Conservation (phyloP, 1,139 yeast species). For the Suhomyces taliae region DNA sequence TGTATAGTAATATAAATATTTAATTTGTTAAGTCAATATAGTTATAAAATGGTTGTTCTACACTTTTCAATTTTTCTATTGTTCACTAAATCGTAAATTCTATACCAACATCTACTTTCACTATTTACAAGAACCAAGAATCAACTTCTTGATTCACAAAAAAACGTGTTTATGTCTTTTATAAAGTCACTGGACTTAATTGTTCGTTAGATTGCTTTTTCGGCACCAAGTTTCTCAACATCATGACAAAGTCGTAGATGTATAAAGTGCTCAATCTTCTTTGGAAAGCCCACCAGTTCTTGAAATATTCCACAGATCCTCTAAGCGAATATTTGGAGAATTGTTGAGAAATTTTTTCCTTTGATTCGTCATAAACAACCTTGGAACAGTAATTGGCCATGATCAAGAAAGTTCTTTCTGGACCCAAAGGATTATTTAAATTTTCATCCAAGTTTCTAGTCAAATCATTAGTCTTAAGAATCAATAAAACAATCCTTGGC, state of each 20-base stretch:
- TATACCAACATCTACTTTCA: background rate
- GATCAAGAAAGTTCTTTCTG: slow-evolving; percentile 82
- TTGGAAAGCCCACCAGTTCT: slow-evolving; percentile 45
- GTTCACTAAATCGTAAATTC: no score
- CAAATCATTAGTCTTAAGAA: slow-evolving; percentile 90
- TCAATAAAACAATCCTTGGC: slow-evolving; percentile 82
- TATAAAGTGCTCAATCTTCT: slow-evolving; percentile 53
- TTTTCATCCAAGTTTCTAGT: slow-evolving; percentile 86
- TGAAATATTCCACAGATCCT: slow-evolving; percentile 36
- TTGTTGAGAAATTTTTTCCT: slow-evolving; percentile 37
- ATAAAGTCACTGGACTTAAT: no score
- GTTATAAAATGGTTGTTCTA: no score
- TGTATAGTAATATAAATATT: no score
- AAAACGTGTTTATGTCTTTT: no score
- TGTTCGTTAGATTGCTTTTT: background rate
- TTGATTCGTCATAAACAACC: slow-evolving; percentile 69
- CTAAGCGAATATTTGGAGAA: slow-evolving; percentile 37
- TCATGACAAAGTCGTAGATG: slow-evolving; percentile 52
- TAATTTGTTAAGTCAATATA: no score
- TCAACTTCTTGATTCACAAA: no score
- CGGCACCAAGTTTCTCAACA: slow-evolving; percentile 20
- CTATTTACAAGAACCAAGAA: background rate
- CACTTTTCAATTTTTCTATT: no score
- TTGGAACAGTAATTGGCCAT: slow-evolving; percentile 88
- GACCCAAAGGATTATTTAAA: slow-evolving; percentile 80